phyloP scores from a whole-genome alignment of 352 stramenopile species.

The Thraustotheca clavata region DNA sequence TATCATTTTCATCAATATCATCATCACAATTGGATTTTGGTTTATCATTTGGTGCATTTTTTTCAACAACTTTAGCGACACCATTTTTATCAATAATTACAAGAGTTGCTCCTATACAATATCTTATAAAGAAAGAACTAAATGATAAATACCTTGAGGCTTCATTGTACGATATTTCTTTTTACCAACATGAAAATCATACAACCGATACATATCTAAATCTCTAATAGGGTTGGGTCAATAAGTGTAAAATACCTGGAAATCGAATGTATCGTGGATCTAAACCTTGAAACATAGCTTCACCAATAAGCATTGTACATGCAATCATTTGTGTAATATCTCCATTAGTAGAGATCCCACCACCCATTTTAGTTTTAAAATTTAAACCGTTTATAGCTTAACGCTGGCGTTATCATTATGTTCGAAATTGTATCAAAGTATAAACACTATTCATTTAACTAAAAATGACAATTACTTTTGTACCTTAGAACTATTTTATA shows the following conservation, averaged over 20 bases:
- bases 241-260: constrained; percentile 30
- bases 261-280: constrained; percentile 73
- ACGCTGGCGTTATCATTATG: no score
- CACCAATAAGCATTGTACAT: constrained; percentile 74
- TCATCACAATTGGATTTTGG: background rate
- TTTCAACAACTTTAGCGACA: constrained; percentile 20
- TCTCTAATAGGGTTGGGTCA: background rate
- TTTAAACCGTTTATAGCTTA: no score
- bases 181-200: constrained; percentile 72
- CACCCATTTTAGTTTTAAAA: no score
- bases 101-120: background rate
- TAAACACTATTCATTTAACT: no score
- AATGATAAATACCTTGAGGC: constrained; percentile 3
- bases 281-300: constrained; percentile 72
- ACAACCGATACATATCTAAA: constrained; percentile 61
- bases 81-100: constrained; percentile 18
- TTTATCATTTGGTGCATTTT: background rate
- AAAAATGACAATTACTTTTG: no score
- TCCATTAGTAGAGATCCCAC: constrained; percentile 51
- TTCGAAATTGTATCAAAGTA: no score
- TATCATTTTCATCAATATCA: constrained; percentile 12
- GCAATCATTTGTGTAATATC: constrained; percentile 79
- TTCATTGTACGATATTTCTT: constrained; percentile 36
- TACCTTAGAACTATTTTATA: no score
- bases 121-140: background rate